phyloP scores from a whole-genome alignment of 352 stramenopile species.

The Bremia lactucae region DNA sequence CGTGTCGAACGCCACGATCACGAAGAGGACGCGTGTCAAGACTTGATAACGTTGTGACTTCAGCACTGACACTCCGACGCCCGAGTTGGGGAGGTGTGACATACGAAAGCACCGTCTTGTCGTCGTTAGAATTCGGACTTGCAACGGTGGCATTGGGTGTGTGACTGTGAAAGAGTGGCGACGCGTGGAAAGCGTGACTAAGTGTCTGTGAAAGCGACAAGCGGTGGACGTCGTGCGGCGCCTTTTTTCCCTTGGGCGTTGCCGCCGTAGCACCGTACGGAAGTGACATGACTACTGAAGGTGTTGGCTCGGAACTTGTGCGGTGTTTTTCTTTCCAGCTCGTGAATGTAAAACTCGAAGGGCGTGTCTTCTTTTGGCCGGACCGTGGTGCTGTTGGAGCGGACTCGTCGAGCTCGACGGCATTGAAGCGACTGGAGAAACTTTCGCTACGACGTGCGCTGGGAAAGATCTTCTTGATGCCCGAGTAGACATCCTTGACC shows the following conservation, averaged over 20 bases:
- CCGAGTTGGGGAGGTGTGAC: conserved; percentile 24
- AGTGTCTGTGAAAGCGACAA: conserved; percentile 18
- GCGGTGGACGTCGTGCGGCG: conserved; percentile 11
- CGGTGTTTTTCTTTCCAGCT: conserved; percentile 38
- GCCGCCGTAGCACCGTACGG: conserved; percentile 26
- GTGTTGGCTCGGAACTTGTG: conserved; percentile 13
- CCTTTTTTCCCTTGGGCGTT: conserved; percentile 20
- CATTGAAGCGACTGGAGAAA: conserved; percentile 35
- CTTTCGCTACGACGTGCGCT: conserved; percentile 31
- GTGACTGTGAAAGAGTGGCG: conserved; percentile 14
- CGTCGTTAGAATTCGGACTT: conserved; percentile 8
- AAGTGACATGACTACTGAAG: conserved; percentile 27
- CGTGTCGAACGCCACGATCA: conserved; percentile 12
- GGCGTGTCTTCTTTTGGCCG: conserved; percentile 30
- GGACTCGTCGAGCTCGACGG: conserved; percentile 9
- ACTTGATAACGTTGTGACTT: conserved; percentile 9
- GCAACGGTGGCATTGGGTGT: conserved; percentile 4
- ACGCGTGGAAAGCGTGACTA: conserved; percentile 16
- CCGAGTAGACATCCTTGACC: conserved; percentile 68
- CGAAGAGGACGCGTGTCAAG: conserved; percentile 12
- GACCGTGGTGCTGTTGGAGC: too few relatives aligned
- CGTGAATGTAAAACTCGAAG: conserved; percentile 43
- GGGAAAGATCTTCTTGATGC: conserved; percentile 74
- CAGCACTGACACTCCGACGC: conserved; percentile 20
- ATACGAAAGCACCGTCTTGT: conserved; percentile 5